phyloP scores from a whole-genome alignment of 768 basidiomycete genomes.

The Naganishia randhawae region DNA sequence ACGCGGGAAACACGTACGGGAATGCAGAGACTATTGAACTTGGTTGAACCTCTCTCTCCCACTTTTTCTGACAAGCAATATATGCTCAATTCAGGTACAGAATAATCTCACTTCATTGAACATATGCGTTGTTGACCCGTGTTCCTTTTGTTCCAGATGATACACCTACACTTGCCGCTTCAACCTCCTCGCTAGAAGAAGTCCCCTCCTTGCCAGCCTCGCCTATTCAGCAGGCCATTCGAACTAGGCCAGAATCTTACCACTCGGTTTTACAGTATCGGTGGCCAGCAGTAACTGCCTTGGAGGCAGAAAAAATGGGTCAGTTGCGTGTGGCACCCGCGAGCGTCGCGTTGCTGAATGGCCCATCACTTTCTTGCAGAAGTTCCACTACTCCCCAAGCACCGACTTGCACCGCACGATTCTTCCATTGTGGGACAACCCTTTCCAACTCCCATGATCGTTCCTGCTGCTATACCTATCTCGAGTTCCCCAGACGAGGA shows the following conservation, averaged over 20 bases:
- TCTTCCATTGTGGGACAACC: neutral
- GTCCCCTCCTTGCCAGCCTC: neutral
- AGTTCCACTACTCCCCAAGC: neutral
- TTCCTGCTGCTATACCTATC: neutral
- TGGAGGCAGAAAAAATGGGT: neutral
- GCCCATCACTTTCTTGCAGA: no score
- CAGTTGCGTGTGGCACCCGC: no score
- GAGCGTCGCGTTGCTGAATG: no score
- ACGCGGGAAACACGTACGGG: neutral
- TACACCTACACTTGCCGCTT: slow-evolving; percentile 13
- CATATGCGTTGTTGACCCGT: neutral
- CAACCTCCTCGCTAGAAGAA: neutral
- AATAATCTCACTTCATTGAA: neutral
- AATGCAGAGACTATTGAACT: neutral
- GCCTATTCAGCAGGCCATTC: neutral
- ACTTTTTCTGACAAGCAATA: neutral
- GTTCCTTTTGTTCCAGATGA: neutral
- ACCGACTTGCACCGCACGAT: neutral
- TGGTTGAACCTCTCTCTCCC: slow-evolving; percentile 7
- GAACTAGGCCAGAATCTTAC: neutral
- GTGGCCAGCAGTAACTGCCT: no score
- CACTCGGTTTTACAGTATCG: neutral
- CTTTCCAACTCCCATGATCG: neutral
- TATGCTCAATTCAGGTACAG: neutral
- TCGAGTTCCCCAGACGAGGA: neutral